Conservation (phyloP, 169 alveolate genomes). For the Plasmodium coatneyi region DNA sequence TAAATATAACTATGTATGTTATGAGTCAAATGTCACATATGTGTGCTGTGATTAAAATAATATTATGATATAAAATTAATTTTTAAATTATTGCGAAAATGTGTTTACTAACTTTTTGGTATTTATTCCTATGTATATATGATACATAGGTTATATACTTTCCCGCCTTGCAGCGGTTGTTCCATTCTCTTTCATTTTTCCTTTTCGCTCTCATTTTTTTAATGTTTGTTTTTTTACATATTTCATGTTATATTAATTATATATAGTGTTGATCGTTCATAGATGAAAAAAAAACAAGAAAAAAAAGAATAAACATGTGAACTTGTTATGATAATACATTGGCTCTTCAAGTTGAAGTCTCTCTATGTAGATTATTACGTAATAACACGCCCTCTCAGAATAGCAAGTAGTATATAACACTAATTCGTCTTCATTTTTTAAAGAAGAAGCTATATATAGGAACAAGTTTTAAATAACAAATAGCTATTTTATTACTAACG, state of each 20-base stretch:
- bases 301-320: neutral
- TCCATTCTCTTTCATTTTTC: neutral
- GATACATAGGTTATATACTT: too few relatives aligned
- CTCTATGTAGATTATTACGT: neutral
- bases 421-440: neutral
- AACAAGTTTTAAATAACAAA: neutral
- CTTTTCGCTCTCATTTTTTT: neutral
- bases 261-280: neutral
- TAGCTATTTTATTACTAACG: neutral
- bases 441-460: neutral
- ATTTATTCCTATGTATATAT: neutral
- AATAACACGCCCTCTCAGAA: neutral
- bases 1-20: neutral
- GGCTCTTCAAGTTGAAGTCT: neutral
- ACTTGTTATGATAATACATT: neutral
- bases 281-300: too few relatives aligned
- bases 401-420: neutral
- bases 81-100: neutral
- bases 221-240: neutral
- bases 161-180: neutral
- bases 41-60: neutral
- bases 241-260: neutral
- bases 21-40: neutral
- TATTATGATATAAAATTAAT: too few relatives aligned
- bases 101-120: neutral